Evolutionary conservation across 176 grass and related monocot species (phyloP).

Genomic region (Olyra latifolia): DNA sequence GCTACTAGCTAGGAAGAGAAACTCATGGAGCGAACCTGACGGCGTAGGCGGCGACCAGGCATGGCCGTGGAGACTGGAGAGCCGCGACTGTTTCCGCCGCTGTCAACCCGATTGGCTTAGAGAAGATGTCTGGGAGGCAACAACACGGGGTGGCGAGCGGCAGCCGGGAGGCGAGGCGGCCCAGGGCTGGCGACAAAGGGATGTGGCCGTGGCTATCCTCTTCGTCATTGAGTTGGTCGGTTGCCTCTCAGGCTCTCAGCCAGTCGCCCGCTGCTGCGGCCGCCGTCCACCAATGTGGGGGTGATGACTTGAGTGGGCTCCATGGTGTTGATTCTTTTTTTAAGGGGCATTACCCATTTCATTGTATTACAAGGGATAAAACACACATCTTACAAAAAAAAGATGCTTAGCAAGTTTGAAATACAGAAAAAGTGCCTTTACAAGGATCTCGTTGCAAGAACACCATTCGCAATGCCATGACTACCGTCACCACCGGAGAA

Average conservation of each 20-base stretch:
- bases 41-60: too few species aligned
- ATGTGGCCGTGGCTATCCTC: too few species aligned
- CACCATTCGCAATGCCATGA: too few species aligned
- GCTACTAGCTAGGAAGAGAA: background rate
- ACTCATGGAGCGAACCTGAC: background rate
- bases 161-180: too few species aligned
- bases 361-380: too few species aligned
- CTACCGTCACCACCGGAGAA: too few species aligned
- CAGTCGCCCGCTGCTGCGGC: background rate
- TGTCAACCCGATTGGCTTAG: background rate
- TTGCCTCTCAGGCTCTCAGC: background rate
- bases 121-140: background rate
- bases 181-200: too few species aligned
- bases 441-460: too few species aligned
- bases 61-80: background rate
- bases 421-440: too few species aligned
- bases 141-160: background rate
- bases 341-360: too few species aligned
- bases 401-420: too few species aligned
- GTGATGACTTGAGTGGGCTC: background rate
- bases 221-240: background rate
- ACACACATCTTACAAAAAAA: too few species aligned
- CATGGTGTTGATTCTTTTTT: background rate
- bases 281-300: background rate
- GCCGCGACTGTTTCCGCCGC: background rate